Base-by-base conservation (phyloP, 495 filamentous ascomycete genomes). In the Hypoxylon subgilvum region DNA sequence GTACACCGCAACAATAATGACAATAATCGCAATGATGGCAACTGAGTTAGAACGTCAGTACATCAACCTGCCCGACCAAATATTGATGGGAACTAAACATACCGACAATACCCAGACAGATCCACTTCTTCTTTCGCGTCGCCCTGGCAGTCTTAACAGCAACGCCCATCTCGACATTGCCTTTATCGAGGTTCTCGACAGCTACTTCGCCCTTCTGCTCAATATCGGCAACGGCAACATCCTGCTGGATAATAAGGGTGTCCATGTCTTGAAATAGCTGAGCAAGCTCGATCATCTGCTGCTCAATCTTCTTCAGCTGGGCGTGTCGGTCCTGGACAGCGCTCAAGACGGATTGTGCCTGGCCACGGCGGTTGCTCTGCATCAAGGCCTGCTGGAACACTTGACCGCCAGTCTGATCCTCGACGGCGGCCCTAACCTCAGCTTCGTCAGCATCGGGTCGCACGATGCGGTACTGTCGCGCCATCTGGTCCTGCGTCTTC, bases 91-190 rank as follows among this genome's bases (percentile, higher is more conserved):
- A n/a, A 55, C 38, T 47, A 51, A 39, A 90, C 88, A 76, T 84
- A 92, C 89, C 77, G 58, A 82, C 68, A 61, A 97, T 89, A 64
- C 88, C 82, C 68, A 97, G 72, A 74, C 92, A 96, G 68, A 90
- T 93, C 94, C 94, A 98, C 89, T 97, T 98, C 91, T 96, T 97
- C 77, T 86, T 89, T 57, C 90, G 83, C 28, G 88, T 86, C 44
- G 82, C 82, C 64, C 85, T 76, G n/a, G 95, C 92, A 57, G 88
- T 95, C 25, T 76, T 76, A 40, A 96, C 86, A 12, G 92, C 95
- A 13, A 79, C 79, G 36, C 77, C 84, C 30, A 97, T 84, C 74
- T 97, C 82, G 46, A 82, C 80, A 67, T 92, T 96, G 45, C 85
- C 95, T 63, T 90, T 86, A 52, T 83, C 79, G 45, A 97, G 80